Percentiles rank a stretch among this genome's conserved stretches.
phyloP scores from a whole-genome alignment of 1,284 basidiomycete genomes.

The Ustilago tritici region DNA sequence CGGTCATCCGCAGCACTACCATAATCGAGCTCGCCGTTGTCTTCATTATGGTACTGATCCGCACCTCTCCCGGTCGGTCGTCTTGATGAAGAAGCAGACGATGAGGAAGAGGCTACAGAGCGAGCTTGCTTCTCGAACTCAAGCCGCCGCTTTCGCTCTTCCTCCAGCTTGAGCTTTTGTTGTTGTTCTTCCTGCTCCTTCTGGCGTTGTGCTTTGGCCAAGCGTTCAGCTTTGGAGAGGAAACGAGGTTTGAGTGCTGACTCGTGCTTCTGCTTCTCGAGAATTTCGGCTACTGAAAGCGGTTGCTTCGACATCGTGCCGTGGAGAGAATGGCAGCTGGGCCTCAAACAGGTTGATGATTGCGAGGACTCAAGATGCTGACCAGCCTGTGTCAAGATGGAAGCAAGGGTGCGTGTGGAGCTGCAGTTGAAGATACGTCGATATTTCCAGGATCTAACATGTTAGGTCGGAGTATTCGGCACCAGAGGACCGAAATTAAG shows the following conservation, averaged over 20 bases:
- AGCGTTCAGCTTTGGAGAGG: constrained; percentile 60
- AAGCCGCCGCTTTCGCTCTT: constrained; percentile 75
- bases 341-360: background rate
- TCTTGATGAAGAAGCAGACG: background rate
- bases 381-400: background rate
- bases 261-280: constrained; percentile 54
- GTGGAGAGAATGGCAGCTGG: background rate
- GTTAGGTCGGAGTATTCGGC: too few species aligned
- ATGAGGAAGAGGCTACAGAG: constrained; percentile 23
- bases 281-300: constrained; percentile 59
- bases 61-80: background rate
- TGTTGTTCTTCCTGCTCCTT: constrained; percentile 33
- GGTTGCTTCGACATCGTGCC: constrained; percentile 45
- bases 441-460: too few species aligned
- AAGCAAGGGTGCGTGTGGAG: constrained; percentile 6
- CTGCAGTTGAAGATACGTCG: background rate
- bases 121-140: constrained; percentile 76
- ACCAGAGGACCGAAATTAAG: too few species aligned
- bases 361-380: background rate
- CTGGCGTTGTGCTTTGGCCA: constrained; percentile 48
- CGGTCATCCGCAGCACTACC: constrained; percentile 24
- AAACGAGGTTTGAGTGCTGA: constrained; percentile 58
- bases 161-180: constrained; percentile 73
- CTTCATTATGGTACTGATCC: constrained; percentile 7
- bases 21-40: constrained; percentile 25